These are phyloP conservation scores for Omphalea diandra DNA, from an alignment of 441 rosid species.

Conservation along the genomic window DNA sequence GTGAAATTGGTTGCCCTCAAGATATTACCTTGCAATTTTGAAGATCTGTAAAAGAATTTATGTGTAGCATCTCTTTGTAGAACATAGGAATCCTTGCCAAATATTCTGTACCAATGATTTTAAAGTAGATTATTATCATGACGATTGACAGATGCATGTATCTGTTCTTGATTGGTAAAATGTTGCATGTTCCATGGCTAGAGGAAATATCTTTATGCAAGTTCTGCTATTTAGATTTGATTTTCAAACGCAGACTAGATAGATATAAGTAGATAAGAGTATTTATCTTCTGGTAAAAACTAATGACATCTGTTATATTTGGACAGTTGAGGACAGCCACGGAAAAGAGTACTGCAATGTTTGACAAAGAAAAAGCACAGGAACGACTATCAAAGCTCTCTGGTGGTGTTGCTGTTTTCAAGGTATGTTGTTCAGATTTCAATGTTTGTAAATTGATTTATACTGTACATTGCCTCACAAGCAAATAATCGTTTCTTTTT, in stretches of 20 bases:
- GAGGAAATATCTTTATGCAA: too few species aligned
- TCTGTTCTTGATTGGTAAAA: too few species aligned
- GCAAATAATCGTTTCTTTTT: constrained; percentile 12
- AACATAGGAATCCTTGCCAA: too few species aligned
- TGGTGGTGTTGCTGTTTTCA: constrained; percentile 92
- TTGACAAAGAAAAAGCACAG: constrained; percentile 89
- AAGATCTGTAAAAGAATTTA: too few species aligned
- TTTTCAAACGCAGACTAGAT: constrained; percentile 1
- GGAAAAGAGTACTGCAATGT: constrained; percentile 64
- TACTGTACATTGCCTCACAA: not conserved
- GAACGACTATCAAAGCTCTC: constrained; percentile 84
- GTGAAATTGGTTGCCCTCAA: too few species aligned
- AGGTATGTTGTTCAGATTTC: constrained; percentile 43
- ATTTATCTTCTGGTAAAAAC: not conserved
- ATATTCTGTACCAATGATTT: too few species aligned
- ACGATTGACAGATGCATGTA: too few species aligned
- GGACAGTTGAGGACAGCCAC: constrained; percentile 66
- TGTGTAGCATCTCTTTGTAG: too few species aligned
- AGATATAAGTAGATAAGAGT: not conserved
- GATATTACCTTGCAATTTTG: too few species aligned
- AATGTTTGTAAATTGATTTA: constrained; percentile 12
- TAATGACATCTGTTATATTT: constrained; percentile 14
- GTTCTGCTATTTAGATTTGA: not conserved
- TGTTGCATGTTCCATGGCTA: too few species aligned
- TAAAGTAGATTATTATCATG: too few species aligned